phyloP scores from a whole-genome alignment of 495 filamentous ascomycete species.

The Aspergillus taichungensis region DNA sequence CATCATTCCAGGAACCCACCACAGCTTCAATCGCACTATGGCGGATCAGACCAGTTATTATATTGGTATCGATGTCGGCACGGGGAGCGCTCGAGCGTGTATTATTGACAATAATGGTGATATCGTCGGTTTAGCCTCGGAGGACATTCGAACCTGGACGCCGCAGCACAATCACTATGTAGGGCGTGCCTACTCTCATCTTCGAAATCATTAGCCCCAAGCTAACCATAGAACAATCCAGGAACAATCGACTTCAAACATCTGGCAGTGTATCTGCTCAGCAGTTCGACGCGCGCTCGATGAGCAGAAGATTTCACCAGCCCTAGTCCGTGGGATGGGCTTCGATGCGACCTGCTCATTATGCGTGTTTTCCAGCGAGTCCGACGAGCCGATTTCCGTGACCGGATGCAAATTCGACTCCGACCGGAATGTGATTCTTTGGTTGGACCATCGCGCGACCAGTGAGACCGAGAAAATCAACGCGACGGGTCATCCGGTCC shows the following conservation, averaged over 20 bases:
- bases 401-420: conserved; percentile 78
- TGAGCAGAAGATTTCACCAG: conserved; percentile 66
- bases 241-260: conserved; percentile 98
- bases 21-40: too few relatives aligned
- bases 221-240: conserved; percentile 30
- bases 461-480: conserved; percentile 89
- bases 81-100: conserved; percentile 88
- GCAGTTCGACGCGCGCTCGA: conserved; percentile 70
- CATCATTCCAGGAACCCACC: too few relatives aligned
- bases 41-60: too few relatives aligned
- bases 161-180: conserved; percentile 87
- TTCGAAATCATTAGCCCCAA: background rate
- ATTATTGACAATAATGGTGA: conserved; percentile 86
- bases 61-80: conserved; percentile 94
- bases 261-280: conserved; percentile 83
- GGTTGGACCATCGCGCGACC: conserved; percentile 86
- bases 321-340: conserved; percentile 76
- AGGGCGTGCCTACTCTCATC: conserved; percentile 13
- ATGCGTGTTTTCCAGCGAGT: conserved; percentile 78
- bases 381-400: conserved; percentile 83
- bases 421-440: conserved; percentile 84
- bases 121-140: conserved; percentile 82
- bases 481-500: conserved; percentile 77
- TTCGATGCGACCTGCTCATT: conserved; percentile 98
- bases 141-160: conserved; percentile 91